Conservation (phyloP, 768 basidiomycete species). For the Lactarius sanguifluus region DNA sequence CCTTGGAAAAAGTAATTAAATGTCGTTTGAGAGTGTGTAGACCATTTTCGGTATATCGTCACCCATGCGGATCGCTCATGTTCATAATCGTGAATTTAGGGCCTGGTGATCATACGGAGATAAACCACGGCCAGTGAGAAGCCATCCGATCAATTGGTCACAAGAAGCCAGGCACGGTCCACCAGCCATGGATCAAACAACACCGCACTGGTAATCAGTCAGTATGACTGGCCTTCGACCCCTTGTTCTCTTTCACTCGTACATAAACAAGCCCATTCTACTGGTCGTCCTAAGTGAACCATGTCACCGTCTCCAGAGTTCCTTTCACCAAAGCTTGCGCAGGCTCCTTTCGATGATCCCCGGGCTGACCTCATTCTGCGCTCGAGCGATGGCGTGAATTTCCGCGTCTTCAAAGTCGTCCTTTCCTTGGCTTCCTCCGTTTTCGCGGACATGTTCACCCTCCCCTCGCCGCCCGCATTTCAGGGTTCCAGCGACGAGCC, state of each 20-base stretch:
- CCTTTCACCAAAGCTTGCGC: background rate
- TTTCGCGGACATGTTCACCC: slow-evolving; percentile 22
- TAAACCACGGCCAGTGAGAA: background rate
- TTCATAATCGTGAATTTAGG: background rate
- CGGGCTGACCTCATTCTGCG: slow-evolving; percentile 13
- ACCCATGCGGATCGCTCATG: background rate
- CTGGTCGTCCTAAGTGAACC: background rate
- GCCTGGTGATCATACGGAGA: background rate
- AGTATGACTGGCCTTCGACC: background rate
- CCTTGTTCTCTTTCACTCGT: background rate
- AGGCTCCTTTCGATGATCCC: slow-evolving; percentile 17
- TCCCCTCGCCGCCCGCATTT: background rate
- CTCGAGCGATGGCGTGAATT: slow-evolving; percentile 18
- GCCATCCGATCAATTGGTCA: background rate
- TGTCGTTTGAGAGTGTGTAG: background rate
- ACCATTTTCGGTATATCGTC: background rate
- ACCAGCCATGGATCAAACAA: background rate
- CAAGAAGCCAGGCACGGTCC: background rate
- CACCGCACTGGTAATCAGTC: background rate
- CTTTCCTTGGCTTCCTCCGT: slow-evolving; percentile 17
- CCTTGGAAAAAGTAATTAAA: background rate
- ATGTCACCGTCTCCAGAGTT: background rate
- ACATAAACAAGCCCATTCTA: background rate
- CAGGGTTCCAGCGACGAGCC: background rate
- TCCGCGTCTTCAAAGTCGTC: slow-evolving; percentile 20